Conservation (phyloP, 73 alveolate genomes). For the Tetrahymena thermophila region DNA sequence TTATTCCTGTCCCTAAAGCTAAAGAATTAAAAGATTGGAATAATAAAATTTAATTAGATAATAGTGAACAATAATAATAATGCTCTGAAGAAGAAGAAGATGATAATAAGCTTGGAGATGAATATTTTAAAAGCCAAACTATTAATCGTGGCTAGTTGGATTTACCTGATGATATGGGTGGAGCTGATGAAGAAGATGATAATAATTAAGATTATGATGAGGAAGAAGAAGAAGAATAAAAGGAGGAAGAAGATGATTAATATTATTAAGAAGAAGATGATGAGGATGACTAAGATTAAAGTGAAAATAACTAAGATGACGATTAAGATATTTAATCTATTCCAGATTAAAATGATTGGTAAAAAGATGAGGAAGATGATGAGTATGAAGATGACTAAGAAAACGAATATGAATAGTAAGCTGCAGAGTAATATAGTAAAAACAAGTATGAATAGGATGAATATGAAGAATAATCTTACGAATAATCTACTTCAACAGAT, state of each 20-base stretch:
- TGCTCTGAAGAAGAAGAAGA: background rate
- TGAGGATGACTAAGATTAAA: background rate
- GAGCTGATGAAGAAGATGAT: conserved; percentile 12
- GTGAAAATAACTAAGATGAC: background rate
- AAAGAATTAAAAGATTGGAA: background rate
- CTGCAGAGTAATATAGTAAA: background rate
- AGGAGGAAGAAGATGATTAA: background rate
- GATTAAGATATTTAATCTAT: background rate
- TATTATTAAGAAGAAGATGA: conserved; percentile 7
- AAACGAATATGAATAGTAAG: background rate
- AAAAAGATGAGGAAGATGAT: conserved; percentile 6
- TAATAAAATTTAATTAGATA: background rate
- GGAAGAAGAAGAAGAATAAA: conserved; percentile 15
- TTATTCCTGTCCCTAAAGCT: background rate
- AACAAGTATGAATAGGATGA: background rate
- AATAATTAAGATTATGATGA: no score
- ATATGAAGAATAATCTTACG: background rate
- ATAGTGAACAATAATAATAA: background rate
- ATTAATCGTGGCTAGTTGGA: background rate
- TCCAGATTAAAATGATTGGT: background rate
- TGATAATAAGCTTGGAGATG: background rate
- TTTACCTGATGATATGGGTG: background rate
- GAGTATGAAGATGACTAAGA: conserved; percentile 6
- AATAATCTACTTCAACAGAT: background rate
- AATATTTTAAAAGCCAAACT: conserved; percentile 8